Evolutionary conservation across 225 moss, liverwort and hornwort species (phyloP).

Genomic region (Bryum argenteum): DNA sequence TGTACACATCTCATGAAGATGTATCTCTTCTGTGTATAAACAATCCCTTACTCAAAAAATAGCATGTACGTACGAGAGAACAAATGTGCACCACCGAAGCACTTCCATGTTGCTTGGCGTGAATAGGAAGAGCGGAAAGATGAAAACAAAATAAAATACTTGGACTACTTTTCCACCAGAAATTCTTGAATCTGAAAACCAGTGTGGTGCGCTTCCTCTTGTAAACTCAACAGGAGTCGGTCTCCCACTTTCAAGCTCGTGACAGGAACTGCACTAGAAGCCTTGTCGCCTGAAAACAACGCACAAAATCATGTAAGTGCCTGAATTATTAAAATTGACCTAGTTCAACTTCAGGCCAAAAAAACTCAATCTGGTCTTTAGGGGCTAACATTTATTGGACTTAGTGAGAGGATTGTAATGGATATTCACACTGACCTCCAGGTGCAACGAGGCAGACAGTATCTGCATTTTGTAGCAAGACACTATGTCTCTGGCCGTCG

Average conservation of each 20-base stretch:
- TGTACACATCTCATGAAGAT: slow-evolving; percentile 10
- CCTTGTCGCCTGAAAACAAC: slow-evolving; percentile 35
- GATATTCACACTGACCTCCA: slow-evolving; percentile 30
- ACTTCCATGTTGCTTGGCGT: neutral
- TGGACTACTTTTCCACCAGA: slow-evolving; percentile 33
- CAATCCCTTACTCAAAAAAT: slow-evolving; percentile 29
- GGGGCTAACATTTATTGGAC: neutral
- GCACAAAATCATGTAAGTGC: slow-evolving; percentile 3
- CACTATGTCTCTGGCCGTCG: slow-evolving; percentile 63
- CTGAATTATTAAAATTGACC: neutral
- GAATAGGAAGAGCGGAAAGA: slow-evolving; percentile 39
- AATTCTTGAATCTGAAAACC: slow-evolving; percentile 70
- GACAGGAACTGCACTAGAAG: slow-evolving; percentile 60
- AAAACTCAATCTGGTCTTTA: no score
- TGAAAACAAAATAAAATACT: neutral
- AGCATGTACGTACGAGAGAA: slow-evolving; percentile 20
- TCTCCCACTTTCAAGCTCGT: slow-evolving; percentile 79
- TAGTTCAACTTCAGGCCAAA: no score
- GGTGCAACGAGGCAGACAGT: slow-evolving; percentile 82
- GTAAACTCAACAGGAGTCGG: slow-evolving; percentile 64
- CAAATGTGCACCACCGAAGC: slow-evolving; percentile 33
- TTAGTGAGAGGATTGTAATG: neutral
- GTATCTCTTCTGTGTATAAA: slow-evolving; percentile 22
- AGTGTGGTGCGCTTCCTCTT: slow-evolving; percentile 68
- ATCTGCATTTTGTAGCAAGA: slow-evolving; percentile 86